Evolutionary conservation across 1,139 yeast species (phyloP).

Genomic region (Taiozyma sp.): DNA sequence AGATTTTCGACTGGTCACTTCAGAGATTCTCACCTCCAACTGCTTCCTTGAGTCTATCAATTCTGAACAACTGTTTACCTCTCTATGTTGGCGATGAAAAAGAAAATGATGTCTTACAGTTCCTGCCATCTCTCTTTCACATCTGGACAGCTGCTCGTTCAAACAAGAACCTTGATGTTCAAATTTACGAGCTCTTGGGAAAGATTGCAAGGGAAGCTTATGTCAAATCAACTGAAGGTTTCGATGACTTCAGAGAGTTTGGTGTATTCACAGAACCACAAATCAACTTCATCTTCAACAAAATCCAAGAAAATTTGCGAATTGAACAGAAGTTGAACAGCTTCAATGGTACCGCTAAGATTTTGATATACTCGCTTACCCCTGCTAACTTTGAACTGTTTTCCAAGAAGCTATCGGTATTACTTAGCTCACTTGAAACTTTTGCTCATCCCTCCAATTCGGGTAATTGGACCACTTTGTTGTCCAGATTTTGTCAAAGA

Average conservation of each 20-base stretch:
- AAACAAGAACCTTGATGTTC: slow-evolving; percentile 59
- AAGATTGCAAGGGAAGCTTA: slow-evolving; percentile 52
- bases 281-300: slow-evolving; percentile 51
- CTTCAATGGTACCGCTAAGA: slow-evolving; percentile 56
- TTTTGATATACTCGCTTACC: slow-evolving; percentile 61
- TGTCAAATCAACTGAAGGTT: slow-evolving; percentile 4
- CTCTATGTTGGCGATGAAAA: slow-evolving; percentile 23
- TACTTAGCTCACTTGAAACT: slow-evolving; percentile 72
- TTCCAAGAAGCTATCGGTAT: slow-evolving; percentile 46
- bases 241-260: slow-evolving; percentile 28
- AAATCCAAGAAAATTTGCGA: slow-evolving; percentile 39
- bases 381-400: slow-evolving; percentile 49
- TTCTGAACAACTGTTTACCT: slow-evolving; percentile 54
- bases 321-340: slow-evolving; percentile 50
- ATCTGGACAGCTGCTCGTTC: slow-evolving; percentile 66
- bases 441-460: slow-evolving; percentile 88
- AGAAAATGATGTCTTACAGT: slow-evolving; percentile 32
- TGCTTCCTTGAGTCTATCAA: slow-evolving; percentile 53
- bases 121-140: slow-evolving; percentile 64
- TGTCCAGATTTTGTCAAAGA: slow-evolving; percentile 59
- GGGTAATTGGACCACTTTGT: slow-evolving; percentile 78
- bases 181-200: slow-evolving; percentile 63
- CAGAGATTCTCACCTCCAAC: slow-evolving; percentile 51
- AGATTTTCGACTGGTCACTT: slow-evolving; percentile 29
- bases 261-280: slow-evolving; percentile 68